Evolutionary conservation across 148 eudicot species (phyloP).

Genomic region (Camellia sinensis): DNA sequence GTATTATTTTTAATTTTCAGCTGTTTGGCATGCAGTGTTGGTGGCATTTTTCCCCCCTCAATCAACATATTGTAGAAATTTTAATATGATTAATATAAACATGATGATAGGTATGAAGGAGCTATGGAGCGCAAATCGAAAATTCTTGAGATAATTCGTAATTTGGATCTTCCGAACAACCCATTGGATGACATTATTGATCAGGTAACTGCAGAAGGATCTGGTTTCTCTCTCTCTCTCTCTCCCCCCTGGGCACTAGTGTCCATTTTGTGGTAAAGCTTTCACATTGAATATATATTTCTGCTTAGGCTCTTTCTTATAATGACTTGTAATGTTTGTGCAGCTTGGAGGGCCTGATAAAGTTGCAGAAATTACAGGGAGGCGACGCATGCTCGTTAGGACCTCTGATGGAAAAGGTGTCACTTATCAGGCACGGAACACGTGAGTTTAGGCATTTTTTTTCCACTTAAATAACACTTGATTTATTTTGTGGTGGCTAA

Average conservation of each 20-base stretch:
- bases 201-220: constrained; percentile 49
- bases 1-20: background rate
- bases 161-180: constrained; percentile 91
- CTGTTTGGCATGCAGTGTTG: background rate
- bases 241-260: background rate
- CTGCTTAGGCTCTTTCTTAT: background rate
- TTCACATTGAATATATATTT: background rate
- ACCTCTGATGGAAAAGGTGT: constrained; percentile 91
- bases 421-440: constrained; percentile 87
- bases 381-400: constrained; percentile 92
- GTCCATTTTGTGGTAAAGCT: background rate
- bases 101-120: constrained; percentile 63
- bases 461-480: background rate
- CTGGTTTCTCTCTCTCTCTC: background rate
- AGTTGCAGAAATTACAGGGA: constrained; percentile 96
- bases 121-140: constrained; percentile 71
- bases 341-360: constrained; percentile 99
- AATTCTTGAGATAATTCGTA: constrained; percentile 66
- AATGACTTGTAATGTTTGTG: constrained; percentile 16
- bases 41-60: background rate
- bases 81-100: background rate
- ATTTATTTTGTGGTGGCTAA: constrained; percentile 8
- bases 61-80: background rate
- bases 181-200: constrained; percentile 97
- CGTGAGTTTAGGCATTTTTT: constrained; percentile 53